Evolutionary conservation across 805 yeast genomes (phyloP).

Genomic region (Kodamaea fukazawae): DNA sequence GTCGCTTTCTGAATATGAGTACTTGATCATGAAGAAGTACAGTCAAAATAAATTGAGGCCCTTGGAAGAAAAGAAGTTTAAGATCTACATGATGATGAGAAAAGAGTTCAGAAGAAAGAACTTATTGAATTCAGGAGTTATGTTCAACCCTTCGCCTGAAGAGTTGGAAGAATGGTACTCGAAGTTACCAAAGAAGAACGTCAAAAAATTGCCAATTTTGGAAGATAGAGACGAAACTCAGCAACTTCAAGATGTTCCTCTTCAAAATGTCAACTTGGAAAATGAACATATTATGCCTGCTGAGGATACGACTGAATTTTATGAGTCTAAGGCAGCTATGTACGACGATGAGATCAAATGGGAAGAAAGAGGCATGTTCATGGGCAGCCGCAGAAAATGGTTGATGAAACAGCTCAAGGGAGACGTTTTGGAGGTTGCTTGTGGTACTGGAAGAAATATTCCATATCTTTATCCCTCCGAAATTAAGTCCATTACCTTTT

Average conservation of each 20-base stretch:
- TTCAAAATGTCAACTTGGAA: slow-evolving; percentile 28
- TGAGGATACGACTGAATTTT: slow-evolving; percentile 77
- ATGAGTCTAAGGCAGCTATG: slow-evolving; percentile 71
- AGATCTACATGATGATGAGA: slow-evolving; percentile 56
- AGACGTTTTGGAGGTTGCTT: slow-evolving; percentile 89
- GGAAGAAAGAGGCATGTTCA: slow-evolving; percentile 62
- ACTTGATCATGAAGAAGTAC: slow-evolving; percentile 57
- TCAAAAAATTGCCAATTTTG: slow-evolving; percentile 24
- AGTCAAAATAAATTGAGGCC: slow-evolving; percentile 58
- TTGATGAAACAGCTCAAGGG: slow-evolving; percentile 76
- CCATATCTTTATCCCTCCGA: slow-evolving; percentile 61
- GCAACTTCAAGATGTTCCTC: slow-evolving; percentile 14
- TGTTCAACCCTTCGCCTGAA: slow-evolving; percentile 41
- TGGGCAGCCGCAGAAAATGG: slow-evolving; percentile 72
- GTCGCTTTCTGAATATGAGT: slow-evolving; percentile 59
- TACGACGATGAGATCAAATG: slow-evolving; percentile 79
- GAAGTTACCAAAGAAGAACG: slow-evolving; percentile 27
- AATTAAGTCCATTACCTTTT: slow-evolving; percentile 72
- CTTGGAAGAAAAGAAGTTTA: slow-evolving; percentile 58
- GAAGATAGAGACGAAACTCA: slow-evolving; percentile 12
- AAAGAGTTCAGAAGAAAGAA: slow-evolving; percentile 42
- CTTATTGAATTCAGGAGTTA: slow-evolving; percentile 28
- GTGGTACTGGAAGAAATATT: slow-evolving; percentile 95
- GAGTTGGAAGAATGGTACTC: slow-evolving; percentile 43
- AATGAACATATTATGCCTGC: slow-evolving; percentile 57